phyloP scores from a whole-genome alignment of 176 grass and related monocot genomes.

The Raddia guianensis region DNA sequence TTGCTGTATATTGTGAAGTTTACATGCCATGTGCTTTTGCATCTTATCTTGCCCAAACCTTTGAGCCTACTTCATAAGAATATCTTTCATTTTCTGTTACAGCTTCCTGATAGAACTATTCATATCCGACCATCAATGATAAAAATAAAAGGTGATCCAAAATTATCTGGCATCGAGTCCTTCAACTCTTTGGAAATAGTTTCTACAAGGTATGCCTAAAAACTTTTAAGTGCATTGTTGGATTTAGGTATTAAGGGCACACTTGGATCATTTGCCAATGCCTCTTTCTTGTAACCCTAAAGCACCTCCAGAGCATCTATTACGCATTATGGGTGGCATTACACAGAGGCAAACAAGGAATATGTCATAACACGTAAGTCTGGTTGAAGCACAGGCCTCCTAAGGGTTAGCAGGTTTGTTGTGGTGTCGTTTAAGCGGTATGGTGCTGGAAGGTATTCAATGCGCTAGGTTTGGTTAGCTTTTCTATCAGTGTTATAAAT shows the following conservation, averaged over 20 bases:
- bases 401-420: not conserved
- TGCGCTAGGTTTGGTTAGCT: no score
- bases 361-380: not conserved
- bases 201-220: conserved; percentile 53
- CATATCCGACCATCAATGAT: conserved; percentile 63
- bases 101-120: conserved; percentile 64
- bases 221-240: not conserved
- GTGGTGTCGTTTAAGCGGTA: no score
- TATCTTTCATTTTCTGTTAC: conserved; percentile 34
- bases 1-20: not conserved
- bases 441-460: no score
- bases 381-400: not conserved
- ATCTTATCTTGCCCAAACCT: not conserved
- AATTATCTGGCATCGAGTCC: conserved; percentile 31
- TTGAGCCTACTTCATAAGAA: conserved; percentile 18
- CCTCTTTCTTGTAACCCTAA: not conserved
- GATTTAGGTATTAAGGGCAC: not conserved
- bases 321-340: not conserved
- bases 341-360: not conserved
- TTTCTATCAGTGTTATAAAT: not conserved
- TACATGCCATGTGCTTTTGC: not conserved
- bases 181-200: conserved; percentile 74
- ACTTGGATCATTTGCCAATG: not conserved
- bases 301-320: not conserved
- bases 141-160: conserved; percentile 53